Base-by-base conservation (phyloP, 169 alveolate species). In the Miamiensis avidus region DNA sequence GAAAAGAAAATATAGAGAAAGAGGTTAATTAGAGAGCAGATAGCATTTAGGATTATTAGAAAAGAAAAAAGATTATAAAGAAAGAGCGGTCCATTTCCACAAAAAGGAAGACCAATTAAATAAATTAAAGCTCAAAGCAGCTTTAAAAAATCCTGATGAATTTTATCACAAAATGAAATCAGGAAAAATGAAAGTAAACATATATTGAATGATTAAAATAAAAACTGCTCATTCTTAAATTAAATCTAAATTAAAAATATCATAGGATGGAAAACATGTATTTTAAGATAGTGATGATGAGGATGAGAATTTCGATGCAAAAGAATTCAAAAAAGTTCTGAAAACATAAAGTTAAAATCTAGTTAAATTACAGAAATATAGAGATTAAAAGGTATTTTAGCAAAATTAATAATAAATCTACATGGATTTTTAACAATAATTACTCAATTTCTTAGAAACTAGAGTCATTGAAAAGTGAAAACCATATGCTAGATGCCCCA, bases 1-100 rank as follows among this genome's bases (percentile, higher is more conserved):
- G 31, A 31, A 81, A 76, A 82, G 90, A 26, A 86, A 86, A 76
- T 81, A 86, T 75, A 81, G 90, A 65, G 90, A 86, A 81, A 86
- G 90, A 75, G 84, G 82, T 6, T 72, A 86, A 81, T 81, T 84
- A 25, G 65, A 81, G 34, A 34, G 29, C 29, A 73, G 90, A 75
- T 69, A 86, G 33, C 81, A 33, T 81, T 69, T 86, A 29, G 90
- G 90, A 30, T 31, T 86, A 27, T 81, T 86, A 65, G 90, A 86
- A 86, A 86, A 86, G 87, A 78, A 86, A 64, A 69, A 82, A 27
- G 90, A 86, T 86, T 86, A 86, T 75, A 86, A 81, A 31, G 49
- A 86, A 65, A 86, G 90, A 81, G 87, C 87, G 0, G 81, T 34
- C 0, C 83, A 86, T 86, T 86, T 75, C 75, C 81, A 86, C 29